phyloP scores from a whole-genome alignment of 1,139 yeast genomes.

The Kurtzmaniella quercitrusa region DNA sequence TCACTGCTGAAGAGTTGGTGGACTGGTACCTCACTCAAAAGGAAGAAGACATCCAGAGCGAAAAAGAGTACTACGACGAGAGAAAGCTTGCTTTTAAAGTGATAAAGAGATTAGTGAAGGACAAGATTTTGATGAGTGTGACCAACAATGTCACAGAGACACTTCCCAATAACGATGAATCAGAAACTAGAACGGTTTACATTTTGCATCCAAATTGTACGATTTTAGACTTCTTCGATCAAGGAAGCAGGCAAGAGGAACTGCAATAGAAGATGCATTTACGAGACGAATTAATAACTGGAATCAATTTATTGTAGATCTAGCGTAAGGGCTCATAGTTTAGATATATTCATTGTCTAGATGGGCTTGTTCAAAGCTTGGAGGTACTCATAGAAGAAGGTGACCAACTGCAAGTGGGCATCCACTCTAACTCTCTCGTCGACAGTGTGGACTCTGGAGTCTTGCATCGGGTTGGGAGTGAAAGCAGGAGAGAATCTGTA shows the following conservation, averaged over 20 bases:
- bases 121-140: conserved; percentile 79
- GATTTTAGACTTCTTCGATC: conserved; percentile 56
- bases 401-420: conserved; percentile 36
- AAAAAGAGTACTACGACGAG: conserved; percentile 68
- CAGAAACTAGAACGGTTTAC: conserved; percentile 38
- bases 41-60: conserved; percentile 68
- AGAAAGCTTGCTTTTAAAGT: conserved; percentile 74
- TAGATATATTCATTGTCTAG: neutral
- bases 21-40: conserved; percentile 78
- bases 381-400: conserved; percentile 37
- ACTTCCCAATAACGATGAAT: conserved; percentile 24
- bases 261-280: conserved; percentile 14
- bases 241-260: conserved; percentile 9
- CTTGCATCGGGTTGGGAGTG: conserved; percentile 14
- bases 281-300: neutral
- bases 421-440: conserved; percentile 35
- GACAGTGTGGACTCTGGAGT: conserved; percentile 33
- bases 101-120: conserved; percentile 77
- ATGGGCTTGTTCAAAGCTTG: conserved; percentile 18
- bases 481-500: conserved; percentile 55
- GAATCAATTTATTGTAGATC: neutral
- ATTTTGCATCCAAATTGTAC: conserved; percentile 91
- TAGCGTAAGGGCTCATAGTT: neutral
- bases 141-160: conserved; percentile 49
- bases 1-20: conserved; percentile 64